Conservation (phyloP, 2,329 filamentous ascomycete species). For the Ceratocystis lukuohia region DNA sequence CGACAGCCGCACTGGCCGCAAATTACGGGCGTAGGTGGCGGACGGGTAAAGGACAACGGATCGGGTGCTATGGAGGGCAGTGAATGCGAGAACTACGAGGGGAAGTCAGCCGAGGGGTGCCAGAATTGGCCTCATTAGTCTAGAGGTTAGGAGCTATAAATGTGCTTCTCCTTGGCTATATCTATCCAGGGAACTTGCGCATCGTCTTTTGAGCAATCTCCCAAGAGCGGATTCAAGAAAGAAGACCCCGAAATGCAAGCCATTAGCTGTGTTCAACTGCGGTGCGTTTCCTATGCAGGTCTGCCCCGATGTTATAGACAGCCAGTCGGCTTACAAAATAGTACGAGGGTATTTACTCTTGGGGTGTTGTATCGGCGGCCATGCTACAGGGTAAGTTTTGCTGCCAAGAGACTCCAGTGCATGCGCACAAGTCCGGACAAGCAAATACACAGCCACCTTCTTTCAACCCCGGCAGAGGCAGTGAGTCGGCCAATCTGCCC, state of each 20-base stretch:
- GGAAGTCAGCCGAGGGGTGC: background rate
- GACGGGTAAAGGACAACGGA: constrained; percentile 7
- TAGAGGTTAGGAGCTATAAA: constrained; percentile 25
- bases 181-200: constrained; percentile 36
- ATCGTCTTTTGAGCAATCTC: constrained; percentile 34
- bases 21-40: constrained; percentile 24
- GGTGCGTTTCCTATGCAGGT: background rate
- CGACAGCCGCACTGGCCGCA: constrained; percentile 35
- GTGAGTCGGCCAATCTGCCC: background rate
- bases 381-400: constrained; percentile 33
- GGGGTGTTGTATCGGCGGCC: constrained; percentile 59
- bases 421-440: constrained; percentile 1
- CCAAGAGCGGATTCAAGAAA: constrained; percentile 27
- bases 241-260: background rate
- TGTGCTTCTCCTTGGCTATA: constrained; percentile 36
- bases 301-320: background rate
- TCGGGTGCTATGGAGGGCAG: background rate
- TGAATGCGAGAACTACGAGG: constrained; percentile 10
- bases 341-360: constrained; percentile 37
- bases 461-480: constrained; percentile 31
- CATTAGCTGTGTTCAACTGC: background rate
- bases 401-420: constrained; percentile 10
- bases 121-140: background rate
- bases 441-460: constrained; percentile 46
- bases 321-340: background rate